Evolutionary conservation across 2,329 filamentous ascomycete species (phyloP).

Genomic region (Colletotrichum cordylinicola): DNA sequence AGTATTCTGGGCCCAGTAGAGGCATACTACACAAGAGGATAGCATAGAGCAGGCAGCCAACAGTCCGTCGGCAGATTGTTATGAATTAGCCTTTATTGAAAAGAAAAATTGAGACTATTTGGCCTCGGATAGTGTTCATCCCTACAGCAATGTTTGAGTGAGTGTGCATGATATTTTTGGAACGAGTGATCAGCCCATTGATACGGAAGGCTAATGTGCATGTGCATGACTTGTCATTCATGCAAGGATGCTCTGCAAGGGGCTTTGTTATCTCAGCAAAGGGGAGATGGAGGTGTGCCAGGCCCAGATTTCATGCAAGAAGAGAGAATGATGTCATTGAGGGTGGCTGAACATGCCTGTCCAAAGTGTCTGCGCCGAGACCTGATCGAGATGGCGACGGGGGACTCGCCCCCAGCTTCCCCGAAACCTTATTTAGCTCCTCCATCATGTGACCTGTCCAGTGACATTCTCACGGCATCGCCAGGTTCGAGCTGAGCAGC

Average conservation of each 20-base stretch:
- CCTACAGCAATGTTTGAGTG: not conserved
- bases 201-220: not conserved
- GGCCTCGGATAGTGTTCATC: not conserved
- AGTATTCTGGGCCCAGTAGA: not conserved
- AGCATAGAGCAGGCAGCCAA: slow-evolving; percentile 11
- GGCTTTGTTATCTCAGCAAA: not conserved
- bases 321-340: slow-evolving; percentile 16
- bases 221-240: not conserved
- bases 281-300: not conserved
- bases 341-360: not conserved
- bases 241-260: not conserved
- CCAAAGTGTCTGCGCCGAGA: not conserved
- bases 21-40: slow-evolving; percentile 1
- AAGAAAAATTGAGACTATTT: not conserved
- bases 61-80: slow-evolving; percentile 23
- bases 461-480: not conserved
- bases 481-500: not conserved
- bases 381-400: slow-evolving; percentile 7
- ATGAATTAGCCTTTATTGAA: slow-evolving; percentile 14
- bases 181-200: not conserved
- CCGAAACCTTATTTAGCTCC: not conserved
- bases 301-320: not conserved
- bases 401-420: not conserved
- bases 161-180: not conserved
- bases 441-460: slow-evolving; percentile 4